Evolutionary conservation across 495 filamentous ascomycete species (phyloP).

Genomic region (Xylaria nigripes): DNA sequence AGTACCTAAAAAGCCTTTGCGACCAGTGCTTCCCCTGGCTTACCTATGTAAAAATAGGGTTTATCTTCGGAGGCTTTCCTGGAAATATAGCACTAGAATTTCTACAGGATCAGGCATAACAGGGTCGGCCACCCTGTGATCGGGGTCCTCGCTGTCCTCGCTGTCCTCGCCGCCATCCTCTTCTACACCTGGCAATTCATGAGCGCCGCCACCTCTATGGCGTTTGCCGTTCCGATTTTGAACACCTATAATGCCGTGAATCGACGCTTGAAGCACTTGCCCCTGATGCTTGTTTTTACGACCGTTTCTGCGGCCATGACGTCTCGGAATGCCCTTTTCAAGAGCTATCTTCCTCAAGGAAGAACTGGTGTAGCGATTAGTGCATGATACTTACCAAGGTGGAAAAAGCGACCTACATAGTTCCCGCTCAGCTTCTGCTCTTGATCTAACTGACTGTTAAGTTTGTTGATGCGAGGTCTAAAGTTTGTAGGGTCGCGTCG

Average conservation of each 20-base stretch:
- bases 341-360: conserved; percentile 72
- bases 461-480: conserved; percentile 96
- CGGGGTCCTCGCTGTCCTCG: conserved; percentile 41
- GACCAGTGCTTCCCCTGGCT: neutral
- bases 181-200: conserved; percentile 24
- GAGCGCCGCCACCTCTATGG: conserved; percentile 22
- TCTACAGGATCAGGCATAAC: conserved; percentile 44
- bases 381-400: neutral
- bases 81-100: neutral
- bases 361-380: conserved; percentile 50
- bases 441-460: conserved; percentile 88
- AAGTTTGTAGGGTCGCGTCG: conserved; percentile 94
- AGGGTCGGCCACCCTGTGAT: conserved; percentile 42
- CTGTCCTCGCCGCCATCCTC: conserved; percentile 32
- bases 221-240: conserved; percentile 27
- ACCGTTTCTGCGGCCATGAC: conserved; percentile 28
- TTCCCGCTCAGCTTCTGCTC: conserved; percentile 93
- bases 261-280: conserved; percentile 30
- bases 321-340: conserved; percentile 50
- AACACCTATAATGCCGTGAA: conserved; percentile 37
- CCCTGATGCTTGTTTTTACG: conserved; percentile 14
- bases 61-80: neutral
- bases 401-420: conserved; percentile 53
- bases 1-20: neutral
- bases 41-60: neutral